Evolutionary conservation across 1,284 basidiomycete genomes (phyloP).

Genomic region (Paramarasmius palmivorus): DNA sequence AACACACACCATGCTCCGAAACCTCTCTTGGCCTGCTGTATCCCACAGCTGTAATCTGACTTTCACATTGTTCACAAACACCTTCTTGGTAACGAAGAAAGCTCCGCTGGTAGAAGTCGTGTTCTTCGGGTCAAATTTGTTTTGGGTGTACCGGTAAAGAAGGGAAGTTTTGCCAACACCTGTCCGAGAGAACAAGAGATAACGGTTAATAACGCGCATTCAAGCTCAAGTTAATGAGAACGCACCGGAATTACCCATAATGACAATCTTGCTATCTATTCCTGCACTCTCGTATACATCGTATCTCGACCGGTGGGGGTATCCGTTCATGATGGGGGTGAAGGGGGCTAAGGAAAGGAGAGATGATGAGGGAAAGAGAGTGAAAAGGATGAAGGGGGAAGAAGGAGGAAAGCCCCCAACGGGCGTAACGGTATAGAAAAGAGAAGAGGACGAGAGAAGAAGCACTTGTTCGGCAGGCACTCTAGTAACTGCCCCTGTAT

Average conservation of each 20-base stretch:
- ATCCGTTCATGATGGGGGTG: slow-evolving; percentile 38
- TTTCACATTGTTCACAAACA: slow-evolving; percentile 83
- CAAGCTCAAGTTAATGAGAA: slow-evolving; percentile 14
- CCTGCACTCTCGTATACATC: slow-evolving; percentile 51
- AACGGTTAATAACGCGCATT: slow-evolving; percentile 11
- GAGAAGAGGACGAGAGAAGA: slow-evolving; percentile 23
- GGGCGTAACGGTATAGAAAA: slow-evolving; percentile 16
- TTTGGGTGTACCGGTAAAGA: slow-evolving; percentile 90
- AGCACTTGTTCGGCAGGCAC: slow-evolving; percentile 2
- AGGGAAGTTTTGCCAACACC: slow-evolving; percentile 96
- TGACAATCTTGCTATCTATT: slow-evolving; percentile 95
- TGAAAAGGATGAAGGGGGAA: slow-evolving; percentile 26
- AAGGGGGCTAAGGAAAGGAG: slow-evolving; percentile 32
- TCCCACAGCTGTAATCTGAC: slow-evolving; percentile 92
- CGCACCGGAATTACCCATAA: slow-evolving; percentile 92
- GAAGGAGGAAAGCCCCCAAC: slow-evolving; percentile 21
- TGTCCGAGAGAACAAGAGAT: slow-evolving; percentile 26
- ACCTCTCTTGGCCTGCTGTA: slow-evolving; percentile 97
- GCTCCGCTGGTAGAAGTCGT: slow-evolving; percentile 93
- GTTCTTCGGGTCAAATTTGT: slow-evolving; percentile 84
- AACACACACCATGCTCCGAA: slow-evolving; percentile 82
- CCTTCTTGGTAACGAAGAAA: slow-evolving; percentile 94
- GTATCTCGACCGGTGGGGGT: slow-evolving; percentile 68
- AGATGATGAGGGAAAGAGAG: slow-evolving; percentile 24
- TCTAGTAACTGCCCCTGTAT: not conserved